phyloP scores from a whole-genome alignment of 768 basidiomycete species.

The Tylopilus rubrobrunneus region DNA sequence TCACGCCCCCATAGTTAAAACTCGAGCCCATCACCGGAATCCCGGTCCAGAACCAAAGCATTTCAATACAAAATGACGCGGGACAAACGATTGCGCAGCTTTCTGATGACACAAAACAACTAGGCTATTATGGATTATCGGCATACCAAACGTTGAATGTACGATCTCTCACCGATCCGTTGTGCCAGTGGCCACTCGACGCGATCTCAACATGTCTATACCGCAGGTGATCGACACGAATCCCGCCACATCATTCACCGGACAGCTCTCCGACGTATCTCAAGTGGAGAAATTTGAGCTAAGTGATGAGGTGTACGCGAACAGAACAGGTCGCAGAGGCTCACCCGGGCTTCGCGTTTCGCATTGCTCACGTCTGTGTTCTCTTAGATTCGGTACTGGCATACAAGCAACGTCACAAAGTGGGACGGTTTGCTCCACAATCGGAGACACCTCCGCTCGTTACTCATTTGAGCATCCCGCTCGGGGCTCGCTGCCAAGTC shows the following conservation, averaged over 20 bases:
- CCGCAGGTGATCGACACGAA: constrained; percentile 59
- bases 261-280: constrained; percentile 79
- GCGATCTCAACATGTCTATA: constrained; percentile 36
- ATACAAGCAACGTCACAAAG: constrained; percentile 81
- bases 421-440: constrained; percentile 81
- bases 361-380: constrained; percentile 1
- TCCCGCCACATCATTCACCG: constrained; percentile 71
- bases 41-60: constrained; percentile 63
- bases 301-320: constrained; percentile 74
- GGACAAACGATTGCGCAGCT: constrained; percentile 50
- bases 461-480: constrained; percentile 44
- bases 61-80: constrained; percentile 61
- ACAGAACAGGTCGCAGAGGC: constrained; percentile 59
- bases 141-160: constrained; percentile 85
- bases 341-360: background rate
- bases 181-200: background rate
- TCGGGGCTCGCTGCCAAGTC: constrained; percentile 82
- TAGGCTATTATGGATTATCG: constrained; percentile 71
- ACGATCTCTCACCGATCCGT: constrained; percentile 16
- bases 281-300: constrained; percentile 94
- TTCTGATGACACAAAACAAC: constrained; percentile 59
- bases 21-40: constrained; percentile 93
- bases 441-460: constrained; percentile 32
- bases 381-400: constrained; percentile 78
- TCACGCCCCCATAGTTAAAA: constrained; percentile 48